Percentiles rank a stretch among this genome's conserved stretches.
These are phyloP conservation scores for Ustilago nuda DNA, from an alignment of 1,284 basidiomycete species.

Conservation along the genomic window DNA sequence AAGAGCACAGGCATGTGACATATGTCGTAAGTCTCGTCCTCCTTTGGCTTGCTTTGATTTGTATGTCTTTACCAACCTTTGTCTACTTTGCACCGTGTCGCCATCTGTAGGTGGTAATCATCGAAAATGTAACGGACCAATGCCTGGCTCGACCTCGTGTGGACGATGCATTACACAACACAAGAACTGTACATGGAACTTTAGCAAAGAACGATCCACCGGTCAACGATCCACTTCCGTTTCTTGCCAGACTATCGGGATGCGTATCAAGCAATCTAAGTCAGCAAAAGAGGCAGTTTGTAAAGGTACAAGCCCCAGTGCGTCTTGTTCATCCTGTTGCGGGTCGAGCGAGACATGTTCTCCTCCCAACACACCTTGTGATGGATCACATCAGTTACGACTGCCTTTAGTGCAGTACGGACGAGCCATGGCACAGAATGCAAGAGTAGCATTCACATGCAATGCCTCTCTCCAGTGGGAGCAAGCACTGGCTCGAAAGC, in stretches of 20 bases:
- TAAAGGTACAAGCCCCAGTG: not conserved
- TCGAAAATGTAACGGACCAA: constrained; percentile 37
- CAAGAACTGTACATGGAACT: constrained; percentile 30
- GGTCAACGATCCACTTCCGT: constrained; percentile 8
- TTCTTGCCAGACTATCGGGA: constrained; percentile 9
- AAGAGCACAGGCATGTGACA: constrained; percentile 33
- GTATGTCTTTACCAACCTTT: not conserved
- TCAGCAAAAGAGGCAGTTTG: not conserved
- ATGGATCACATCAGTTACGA: not conserved
- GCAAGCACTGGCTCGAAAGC: not conserved
- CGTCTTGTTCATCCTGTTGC: not conserved
- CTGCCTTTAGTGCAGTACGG: not conserved
- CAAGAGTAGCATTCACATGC: not conserved
- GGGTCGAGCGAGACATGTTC: not conserved
- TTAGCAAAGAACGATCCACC: not conserved
- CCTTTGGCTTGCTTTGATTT: not conserved
- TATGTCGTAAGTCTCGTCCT: constrained; percentile 30
- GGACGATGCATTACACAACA: constrained; percentile 15
- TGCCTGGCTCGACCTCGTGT: constrained; percentile 14
- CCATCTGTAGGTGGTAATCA: constrained; percentile 21
- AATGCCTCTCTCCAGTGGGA: not conserved
- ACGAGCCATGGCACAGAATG: not conserved
- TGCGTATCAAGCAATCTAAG: constrained; percentile 9
- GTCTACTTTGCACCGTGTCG: not conserved
- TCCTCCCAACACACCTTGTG: not conserved